phyloP scores from a whole-genome alignment of 179 eudicot species.

The Nepenthes alata region DNA sequence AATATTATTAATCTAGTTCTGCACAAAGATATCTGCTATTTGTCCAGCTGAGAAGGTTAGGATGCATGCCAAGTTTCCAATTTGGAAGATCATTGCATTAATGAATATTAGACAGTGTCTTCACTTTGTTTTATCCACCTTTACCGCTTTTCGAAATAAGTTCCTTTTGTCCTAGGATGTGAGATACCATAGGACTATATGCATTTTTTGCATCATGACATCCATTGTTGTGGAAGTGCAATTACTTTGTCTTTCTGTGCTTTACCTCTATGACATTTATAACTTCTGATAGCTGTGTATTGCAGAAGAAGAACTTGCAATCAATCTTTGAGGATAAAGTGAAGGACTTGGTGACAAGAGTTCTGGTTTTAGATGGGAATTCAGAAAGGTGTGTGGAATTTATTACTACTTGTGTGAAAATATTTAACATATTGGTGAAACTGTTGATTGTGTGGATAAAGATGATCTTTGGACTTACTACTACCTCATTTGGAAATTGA shows the following conservation, averaged over 20 bases:
- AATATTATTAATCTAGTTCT: too few relatives aligned
- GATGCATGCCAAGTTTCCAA: too few relatives aligned
- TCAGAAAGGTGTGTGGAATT: constrained; percentile 45
- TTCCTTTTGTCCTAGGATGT: too few relatives aligned
- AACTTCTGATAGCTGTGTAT: constrained; percentile 14
- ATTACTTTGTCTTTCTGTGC: neutral
- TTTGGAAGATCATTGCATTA: too few relatives aligned
- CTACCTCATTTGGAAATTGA: neutral
- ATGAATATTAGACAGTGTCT: too few relatives aligned
- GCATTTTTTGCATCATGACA: too few relatives aligned
- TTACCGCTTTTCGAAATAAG: too few relatives aligned
- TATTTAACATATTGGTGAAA: neutral
- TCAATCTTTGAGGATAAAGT: constrained; percentile 60
- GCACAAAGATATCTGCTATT: too few relatives aligned
- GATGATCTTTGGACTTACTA: neutral
- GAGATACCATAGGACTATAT: too few relatives aligned
- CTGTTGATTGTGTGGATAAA: neutral
- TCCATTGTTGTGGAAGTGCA: too few relatives aligned
- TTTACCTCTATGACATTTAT: constrained; percentile 5
- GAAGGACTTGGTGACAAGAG: constrained; percentile 53
- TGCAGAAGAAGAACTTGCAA: constrained; percentile 63
- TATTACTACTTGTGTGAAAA: neutral
- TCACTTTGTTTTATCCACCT: too few relatives aligned
- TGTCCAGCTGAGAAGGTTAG: too few relatives aligned
- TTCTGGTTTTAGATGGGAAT: constrained; percentile 53